Evolutionary conservation across 495 filamentous ascomycete species (phyloP).

Genomic region (Penicillium cataractarum): DNA sequence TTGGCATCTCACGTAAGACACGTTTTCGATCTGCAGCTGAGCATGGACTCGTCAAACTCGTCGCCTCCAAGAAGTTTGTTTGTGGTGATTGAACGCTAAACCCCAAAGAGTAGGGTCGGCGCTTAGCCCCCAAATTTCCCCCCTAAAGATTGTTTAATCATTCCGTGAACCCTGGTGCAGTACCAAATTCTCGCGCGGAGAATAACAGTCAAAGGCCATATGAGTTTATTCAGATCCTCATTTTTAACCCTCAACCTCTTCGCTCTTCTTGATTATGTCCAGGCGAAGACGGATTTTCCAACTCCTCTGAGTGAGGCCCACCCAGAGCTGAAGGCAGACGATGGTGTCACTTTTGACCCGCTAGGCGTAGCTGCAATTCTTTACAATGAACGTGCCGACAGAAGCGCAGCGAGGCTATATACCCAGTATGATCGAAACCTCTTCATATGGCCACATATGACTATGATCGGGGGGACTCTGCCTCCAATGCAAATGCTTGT

Average conservation of each 20-base stretch:
- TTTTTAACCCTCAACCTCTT: neutral
- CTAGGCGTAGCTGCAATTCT: slow-evolving; percentile 38
- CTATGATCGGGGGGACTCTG: slow-evolving; percentile 36
- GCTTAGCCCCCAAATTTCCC: neutral
- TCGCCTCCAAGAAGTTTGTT: neutral
- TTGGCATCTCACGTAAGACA: slow-evolving; percentile 5
- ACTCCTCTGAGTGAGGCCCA: slow-evolving; percentile 4
- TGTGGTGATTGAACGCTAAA: neutral
- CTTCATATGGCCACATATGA: slow-evolving; percentile 38
- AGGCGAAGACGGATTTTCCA: slow-evolving; percentile 5
- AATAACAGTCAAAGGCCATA: neutral
- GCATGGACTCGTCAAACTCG: neutral
- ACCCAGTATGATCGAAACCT: slow-evolving; percentile 30
- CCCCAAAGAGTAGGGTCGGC: neutral
- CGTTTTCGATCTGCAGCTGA: neutral
- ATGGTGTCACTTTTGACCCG: slow-evolving; percentile 34
- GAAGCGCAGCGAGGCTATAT: slow-evolving; percentile 33
- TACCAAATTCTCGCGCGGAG: neutral
- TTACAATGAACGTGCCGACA: slow-evolving; percentile 32
- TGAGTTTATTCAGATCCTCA: neutral
- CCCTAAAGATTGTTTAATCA: neutral
- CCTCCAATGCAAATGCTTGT: slow-evolving; percentile 35
- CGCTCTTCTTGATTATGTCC: neutral
- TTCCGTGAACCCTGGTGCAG: neutral
- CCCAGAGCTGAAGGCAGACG: slow-evolving; percentile 9